Percentiles rank a stretch among this genome's conserved stretches.
These are phyloP conservation scores for Diaporthe sp. DNA, from an alignment of 2,329 filamentous ascomycete genomes.

Conservation along the genomic window DNA sequence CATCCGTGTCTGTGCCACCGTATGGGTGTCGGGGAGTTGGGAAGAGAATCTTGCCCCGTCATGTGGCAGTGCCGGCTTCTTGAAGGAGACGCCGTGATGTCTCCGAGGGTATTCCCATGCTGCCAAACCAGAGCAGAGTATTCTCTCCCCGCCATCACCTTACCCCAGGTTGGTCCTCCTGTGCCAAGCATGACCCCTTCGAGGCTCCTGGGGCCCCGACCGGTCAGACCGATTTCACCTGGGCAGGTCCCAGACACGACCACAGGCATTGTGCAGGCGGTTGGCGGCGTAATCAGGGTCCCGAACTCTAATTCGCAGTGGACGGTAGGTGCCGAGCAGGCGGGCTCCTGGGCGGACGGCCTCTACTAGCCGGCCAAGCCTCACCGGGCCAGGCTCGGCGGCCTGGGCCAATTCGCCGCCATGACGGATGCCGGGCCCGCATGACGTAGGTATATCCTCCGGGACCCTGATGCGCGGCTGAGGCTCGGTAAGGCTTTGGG, in stretches of 20 bases:
- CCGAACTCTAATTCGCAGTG: not conserved
- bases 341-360: constrained; percentile 2
- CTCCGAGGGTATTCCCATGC: not conserved
- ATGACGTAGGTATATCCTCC: not conserved
- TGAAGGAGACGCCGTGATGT: not conserved
- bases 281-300: not conserved
- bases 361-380: constrained; percentile 2
- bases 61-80: not conserved
- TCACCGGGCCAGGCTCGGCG: constrained; percentile 15
- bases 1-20: not conserved
- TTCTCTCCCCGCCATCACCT: not conserved
- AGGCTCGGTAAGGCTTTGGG: not conserved
- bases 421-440: constrained; percentile 15
- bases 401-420: constrained; percentile 1
- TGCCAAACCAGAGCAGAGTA: not conserved
- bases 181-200: not conserved
- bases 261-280: not conserved
- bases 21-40: too few species aligned
- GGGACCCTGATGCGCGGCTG: not conserved
- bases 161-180: too few species aligned
- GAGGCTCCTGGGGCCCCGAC: too few species aligned
- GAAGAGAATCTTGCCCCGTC: not conserved
- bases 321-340: not conserved
- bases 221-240: not conserved
- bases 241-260: not conserved